These are phyloP conservation scores for Aspergillus mulundensis DNA, from an alignment of 495 filamentous ascomycete species.

Conservation along the genomic window DNA sequence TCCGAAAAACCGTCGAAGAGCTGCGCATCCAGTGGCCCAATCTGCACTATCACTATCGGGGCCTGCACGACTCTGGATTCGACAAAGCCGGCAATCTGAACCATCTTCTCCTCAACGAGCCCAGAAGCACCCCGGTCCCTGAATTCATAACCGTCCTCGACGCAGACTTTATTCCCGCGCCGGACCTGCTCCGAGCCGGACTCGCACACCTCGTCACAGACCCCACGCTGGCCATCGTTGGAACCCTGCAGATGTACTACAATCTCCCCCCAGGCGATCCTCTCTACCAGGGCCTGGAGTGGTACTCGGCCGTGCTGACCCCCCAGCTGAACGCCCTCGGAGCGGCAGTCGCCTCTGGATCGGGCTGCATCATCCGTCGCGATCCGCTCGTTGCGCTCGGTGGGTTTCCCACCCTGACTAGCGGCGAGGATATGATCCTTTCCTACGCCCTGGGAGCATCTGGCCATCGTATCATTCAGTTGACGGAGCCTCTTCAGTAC, in stretches of 20 bases:
- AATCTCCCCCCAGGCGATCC: constrained; percentile 49
- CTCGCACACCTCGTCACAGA: constrained; percentile 47
- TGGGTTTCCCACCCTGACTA: too few relatives aligned
- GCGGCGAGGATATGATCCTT: too few relatives aligned
- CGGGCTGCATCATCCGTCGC: too few relatives aligned
- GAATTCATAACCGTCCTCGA: constrained; percentile 51
- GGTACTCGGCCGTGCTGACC: too few relatives aligned
- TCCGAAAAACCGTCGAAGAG: too few relatives aligned
- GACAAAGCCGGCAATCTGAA: constrained; percentile 56
- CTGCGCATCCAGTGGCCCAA: too few relatives aligned
- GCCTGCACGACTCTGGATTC: constrained; percentile 32
- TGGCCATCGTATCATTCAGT: too few relatives aligned
- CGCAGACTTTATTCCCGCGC: constrained; percentile 56
- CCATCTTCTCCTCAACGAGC: constrained; percentile 36
- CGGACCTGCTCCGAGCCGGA: constrained; percentile 48
- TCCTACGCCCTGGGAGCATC: too few relatives aligned
- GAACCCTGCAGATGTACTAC: constrained; percentile 54
- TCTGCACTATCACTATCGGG: neutral
- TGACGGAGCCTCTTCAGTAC: too few relatives aligned
- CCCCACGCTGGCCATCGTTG: constrained; percentile 45
- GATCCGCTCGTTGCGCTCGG: too few relatives aligned
- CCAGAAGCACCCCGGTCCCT: constrained; percentile 38
- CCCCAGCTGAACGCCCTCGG: too few relatives aligned
- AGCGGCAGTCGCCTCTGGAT: too few relatives aligned
- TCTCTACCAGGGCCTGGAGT: constrained; percentile 43